Evolutionary conservation across 2,329 filamentous ascomycete species (phyloP), one percentile per base, ranked within the genome.

Genomic region (Trichoderma pleuroti): DNA sequence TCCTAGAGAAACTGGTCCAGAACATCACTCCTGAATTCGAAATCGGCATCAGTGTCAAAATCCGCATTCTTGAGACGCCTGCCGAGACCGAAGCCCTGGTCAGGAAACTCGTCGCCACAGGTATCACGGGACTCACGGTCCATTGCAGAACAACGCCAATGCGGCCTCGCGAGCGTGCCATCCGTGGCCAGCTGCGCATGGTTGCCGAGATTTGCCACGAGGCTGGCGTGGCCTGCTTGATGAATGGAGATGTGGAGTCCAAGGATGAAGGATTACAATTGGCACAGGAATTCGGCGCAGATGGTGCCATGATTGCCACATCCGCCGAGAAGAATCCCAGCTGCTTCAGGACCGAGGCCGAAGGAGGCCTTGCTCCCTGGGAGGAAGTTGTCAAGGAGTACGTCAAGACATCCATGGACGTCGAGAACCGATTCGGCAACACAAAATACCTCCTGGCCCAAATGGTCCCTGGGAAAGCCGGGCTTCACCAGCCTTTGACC

Each of bases 91-190:
- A 92, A 75, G 84, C 84, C 1, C 85, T 99, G 18, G 95, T 99
- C 16, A 86, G 90, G 65, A 86, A 88, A 70, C 89, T 99, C 4
- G 92, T 93, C 74, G 87, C 86, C 64, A 99, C 96, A 0, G 96
- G 96, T 2, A 98, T 99, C 78, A 96, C 91, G 2, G 94, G 92
- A 0, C 84, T 99, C 73, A 98, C 96, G 0, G 89, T 99, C 1
- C 96, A 99, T 83, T 99, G 96, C 82, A 93, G 96, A 28, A 99
- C 96, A 0, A 95, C 94, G 7, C 93, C 94, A 1, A 99, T 99
- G 96, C 88, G 96, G 46, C 94, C 95, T 2, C 86, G 94, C 61
- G 94, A 98, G 81, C 87, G 90, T 28, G 96, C 95, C 3, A 93
- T 98, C 71, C 88, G 96, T 21, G 91, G 90, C 28, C 94, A 98